Evolutionary conservation across 2,329 filamentous ascomycete genomes (phyloP), one percentile per base, ranked within the genome.

Genomic region (Cladophialophora carrionii): DNA sequence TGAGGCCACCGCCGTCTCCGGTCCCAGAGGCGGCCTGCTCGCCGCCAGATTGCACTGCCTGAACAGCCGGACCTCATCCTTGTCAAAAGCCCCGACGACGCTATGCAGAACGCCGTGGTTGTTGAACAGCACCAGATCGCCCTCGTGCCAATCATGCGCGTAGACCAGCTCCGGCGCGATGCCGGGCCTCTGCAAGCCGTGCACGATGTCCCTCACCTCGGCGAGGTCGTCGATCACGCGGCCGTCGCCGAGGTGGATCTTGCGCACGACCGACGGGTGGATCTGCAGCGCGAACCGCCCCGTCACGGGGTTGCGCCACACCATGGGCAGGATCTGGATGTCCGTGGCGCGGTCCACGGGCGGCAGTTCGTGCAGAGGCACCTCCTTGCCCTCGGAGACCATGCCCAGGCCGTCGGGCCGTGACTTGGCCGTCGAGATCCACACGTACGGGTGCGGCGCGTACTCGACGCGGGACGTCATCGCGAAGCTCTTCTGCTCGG

Each of bases 31-130:
- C 43, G 83, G 75, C 67, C 83, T 77, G 65, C 84, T 88, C 2
- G 84, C 87, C n/a, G 90, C 89, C 75, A 92, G 81, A 74, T 93
- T 92, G 77, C 90, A 93, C 79, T 93, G 90, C 68, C 90, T 80
- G 74, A 93, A 92, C 65, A 93, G 75, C 52, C 90, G 78, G 34
- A 92, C 86, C 79, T 92, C 89, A n/a, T 89, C 84, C 56, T 88
- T 84, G 7, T 83, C 82, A 76, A 93, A 92, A 0, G 88, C 87
- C 0, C 90, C 90, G 0, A 91, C 89, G 1, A 93, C 90, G 2
- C 85, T 88, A 75, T 94, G 90, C 62, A 92, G 74, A 17, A 91
- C 81, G 1, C 90, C 90, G 9, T 89, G 85, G 73, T 93, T 93
- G 75, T 93, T 88, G 77, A 93, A 93, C 29, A 93, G 79, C 0